Percentiles rank a stretch among this genome's conserved stretches.
Conservation (phyloP, 768 basidiomycete genomes). For the Daedalea quercina region DNA sequence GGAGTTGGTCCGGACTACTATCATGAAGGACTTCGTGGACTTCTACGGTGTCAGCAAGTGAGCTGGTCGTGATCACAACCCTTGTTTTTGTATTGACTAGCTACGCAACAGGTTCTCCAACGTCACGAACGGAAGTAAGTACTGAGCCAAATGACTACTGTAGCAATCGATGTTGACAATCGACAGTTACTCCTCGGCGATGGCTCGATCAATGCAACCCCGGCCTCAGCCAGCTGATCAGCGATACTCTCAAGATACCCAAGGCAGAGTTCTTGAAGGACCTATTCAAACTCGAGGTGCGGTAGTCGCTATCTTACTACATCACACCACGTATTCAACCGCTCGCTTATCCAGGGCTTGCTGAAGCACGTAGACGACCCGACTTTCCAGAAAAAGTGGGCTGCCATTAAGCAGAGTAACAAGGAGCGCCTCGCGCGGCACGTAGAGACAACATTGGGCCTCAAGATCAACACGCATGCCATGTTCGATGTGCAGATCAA, state of each 20-base stretch:
- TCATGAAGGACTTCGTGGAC: constrained; percentile 90
- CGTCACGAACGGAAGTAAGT: constrained; percentile 88
- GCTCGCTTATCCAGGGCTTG: constrained; percentile 36
- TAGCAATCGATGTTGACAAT: neutral
- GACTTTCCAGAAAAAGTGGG: constrained; percentile 75
- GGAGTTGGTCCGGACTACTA: constrained; percentile 77
- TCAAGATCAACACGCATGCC: constrained; percentile 66
- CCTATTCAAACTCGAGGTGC: constrained; percentile 56
- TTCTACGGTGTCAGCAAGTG: constrained; percentile 82
- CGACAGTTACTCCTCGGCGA: constrained; percentile 78
- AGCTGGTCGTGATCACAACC: neutral
- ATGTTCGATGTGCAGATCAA: constrained; percentile 93
- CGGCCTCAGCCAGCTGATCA: constrained; percentile 76
- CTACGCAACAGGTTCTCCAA: constrained; percentile 57
- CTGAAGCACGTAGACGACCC: constrained; percentile 66
- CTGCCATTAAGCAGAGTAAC: constrained; percentile 80
- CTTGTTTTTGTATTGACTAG: neutral
- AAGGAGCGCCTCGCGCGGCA: constrained; percentile 82
- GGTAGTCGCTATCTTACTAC: neutral
- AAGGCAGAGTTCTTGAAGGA: constrained; percentile 84
- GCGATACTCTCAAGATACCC: constrained; percentile 67
- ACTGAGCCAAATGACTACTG: neutral
- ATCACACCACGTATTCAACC: neutral
- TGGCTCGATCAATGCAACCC: constrained; percentile 96
- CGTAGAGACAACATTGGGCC: constrained; percentile 63